Evolutionary conservation across 1,284 basidiomycete genomes (phyloP).

Genomic region (Moniliella sp.): DNA sequence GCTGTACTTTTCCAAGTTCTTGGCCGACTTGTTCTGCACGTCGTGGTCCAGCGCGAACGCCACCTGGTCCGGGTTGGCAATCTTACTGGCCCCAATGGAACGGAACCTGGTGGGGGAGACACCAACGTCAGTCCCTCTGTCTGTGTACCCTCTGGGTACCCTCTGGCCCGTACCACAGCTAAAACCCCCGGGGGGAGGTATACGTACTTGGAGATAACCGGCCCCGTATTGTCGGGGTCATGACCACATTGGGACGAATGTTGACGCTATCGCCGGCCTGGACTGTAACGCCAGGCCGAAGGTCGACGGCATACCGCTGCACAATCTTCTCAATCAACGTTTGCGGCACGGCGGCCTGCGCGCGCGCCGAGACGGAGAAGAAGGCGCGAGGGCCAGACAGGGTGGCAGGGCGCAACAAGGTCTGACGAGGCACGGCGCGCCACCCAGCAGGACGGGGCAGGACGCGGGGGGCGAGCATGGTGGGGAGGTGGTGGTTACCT

Average conservation of each 20-base stretch:
- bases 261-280: constrained; percentile 95
- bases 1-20: constrained; percentile 79
- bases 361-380: no score
- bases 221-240: constrained; percentile 67
- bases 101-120: constrained; percentile 52
- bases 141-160: no score
- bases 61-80: constrained; percentile 60
- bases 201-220: constrained; percentile 63
- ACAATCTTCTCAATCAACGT: constrained; percentile 94
- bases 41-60: constrained; percentile 97
- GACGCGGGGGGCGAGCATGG: no score
- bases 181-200: no score
- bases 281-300: constrained; percentile 45
- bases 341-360: no score
- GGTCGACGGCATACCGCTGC: constrained; percentile 77
- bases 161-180: no score
- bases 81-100: constrained; percentile 70
- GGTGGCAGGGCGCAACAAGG: constrained; percentile 7
- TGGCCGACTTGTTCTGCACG: constrained; percentile 82
- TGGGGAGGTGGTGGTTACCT: no score
- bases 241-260: constrained; percentile 83
- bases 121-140: no score
- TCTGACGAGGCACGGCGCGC: no score
- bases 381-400: no score
- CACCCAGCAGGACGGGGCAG: no score